phyloP scores from a whole-genome alignment of 129 eudicot genomes.

The Flaveria robusta region DNA sequence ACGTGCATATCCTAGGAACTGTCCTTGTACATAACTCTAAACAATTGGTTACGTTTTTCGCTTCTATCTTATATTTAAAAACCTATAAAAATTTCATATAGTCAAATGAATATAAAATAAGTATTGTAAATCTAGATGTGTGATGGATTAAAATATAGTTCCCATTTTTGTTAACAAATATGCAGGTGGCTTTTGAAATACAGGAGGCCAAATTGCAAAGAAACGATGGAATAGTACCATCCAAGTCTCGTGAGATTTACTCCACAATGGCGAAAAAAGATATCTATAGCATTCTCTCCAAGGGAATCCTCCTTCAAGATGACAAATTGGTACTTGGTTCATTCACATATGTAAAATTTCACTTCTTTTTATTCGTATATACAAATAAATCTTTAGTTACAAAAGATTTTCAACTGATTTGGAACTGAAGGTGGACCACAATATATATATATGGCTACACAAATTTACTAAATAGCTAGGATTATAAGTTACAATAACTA shows the following conservation, averaged over 20 bases:
- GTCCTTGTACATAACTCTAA: too few relatives aligned
- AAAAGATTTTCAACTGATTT: not conserved
- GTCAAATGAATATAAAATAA: too few relatives aligned
- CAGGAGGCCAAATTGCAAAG: not conserved
- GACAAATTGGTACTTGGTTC: conserved; percentile 1
- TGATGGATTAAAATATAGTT: not conserved
- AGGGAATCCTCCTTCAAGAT: not conserved
- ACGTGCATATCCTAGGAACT: too few relatives aligned
- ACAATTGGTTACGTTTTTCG: too few relatives aligned
- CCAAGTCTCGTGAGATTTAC: not conserved
- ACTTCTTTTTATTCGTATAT: not conserved
- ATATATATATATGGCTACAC: too few relatives aligned
- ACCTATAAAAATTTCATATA: too few relatives aligned
- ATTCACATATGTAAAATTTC: not conserved
- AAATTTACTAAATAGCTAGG: too few relatives aligned
- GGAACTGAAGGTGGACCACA: not conserved
- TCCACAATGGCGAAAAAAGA: not conserved
- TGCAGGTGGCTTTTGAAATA: conserved; percentile 3
- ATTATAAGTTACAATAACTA: too few relatives aligned
- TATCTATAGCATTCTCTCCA: conserved; percentile 15
- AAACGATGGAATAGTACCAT: not conserved
- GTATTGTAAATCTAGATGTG: too few relatives aligned
- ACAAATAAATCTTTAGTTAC: not conserved
- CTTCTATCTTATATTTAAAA: not conserved
- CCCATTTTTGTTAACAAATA: not conserved